Base-by-base conservation (phyloP, 1,284 basidiomycete species). In the Cryptococcus hybrid region DNA sequence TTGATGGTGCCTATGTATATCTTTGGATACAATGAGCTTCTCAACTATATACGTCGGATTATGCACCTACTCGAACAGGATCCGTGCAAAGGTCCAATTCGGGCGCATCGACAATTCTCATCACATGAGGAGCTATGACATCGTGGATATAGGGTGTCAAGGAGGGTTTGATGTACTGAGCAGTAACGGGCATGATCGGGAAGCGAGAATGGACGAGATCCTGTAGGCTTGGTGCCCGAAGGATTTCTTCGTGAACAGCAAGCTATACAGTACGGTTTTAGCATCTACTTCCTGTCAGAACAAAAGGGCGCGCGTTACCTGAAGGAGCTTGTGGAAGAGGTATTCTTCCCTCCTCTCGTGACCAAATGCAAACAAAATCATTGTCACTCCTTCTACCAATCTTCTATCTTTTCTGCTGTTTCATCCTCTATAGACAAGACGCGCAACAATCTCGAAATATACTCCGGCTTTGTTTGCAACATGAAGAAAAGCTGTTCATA, bases 401-500 rank as follows among this genome's bases (percentile, higher is more conserved):
- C 87, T 84, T 61, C 85, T 83, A 65, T 88, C 88, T 71, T 87
- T 38, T 76, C 74, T 2, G 51, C 50, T 39, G 59, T 60, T 69
- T 92, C 89, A 34, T 85, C 81, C n/a, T 82, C 82, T 46, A 84
- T 82, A 54, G 53, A 54, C 40, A 74, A 55, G 38, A 59, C 61
- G 50, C 65, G 63, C 40, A 76, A 55, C 12, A 99, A 79, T 47
- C 86, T 83, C 40, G 90, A 88, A 15, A 99, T 81, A 76, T 99
- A 97, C 71, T 90, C 89, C 13, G 86, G 86, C 55, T 86, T 84
- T 2, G 92, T 96, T 78, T 99, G 96, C 2, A 99, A 81, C 18
- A 94, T 82, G 78, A 96, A 96, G 80, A 99, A 99, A 44, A 99
- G 82, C 73, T 97, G 93, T 73, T 99, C 94, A 77, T 96, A 99